Evolutionary conservation across 2,329 filamentous ascomycete genomes (phyloP).

Genomic region (Leptographium radiaticola): DNA sequence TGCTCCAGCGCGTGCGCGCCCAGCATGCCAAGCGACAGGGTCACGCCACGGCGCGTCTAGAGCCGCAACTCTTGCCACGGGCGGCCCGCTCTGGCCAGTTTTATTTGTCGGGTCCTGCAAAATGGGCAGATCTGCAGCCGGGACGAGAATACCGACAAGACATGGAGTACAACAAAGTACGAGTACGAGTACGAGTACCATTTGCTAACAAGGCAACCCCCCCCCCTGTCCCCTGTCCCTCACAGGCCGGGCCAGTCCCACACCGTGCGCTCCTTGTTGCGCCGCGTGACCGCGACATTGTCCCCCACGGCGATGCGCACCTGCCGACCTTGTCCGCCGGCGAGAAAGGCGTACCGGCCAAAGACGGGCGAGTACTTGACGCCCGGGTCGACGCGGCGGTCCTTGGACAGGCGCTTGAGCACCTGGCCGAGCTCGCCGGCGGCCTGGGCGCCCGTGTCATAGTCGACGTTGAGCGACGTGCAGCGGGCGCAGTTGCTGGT

Average conservation of each 20-base stretch:
- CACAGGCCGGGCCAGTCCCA: constrained; percentile 32
- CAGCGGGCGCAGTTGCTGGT: constrained; percentile 62
- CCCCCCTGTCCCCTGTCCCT: too few relatives aligned
- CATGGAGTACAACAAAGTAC: too few relatives aligned
- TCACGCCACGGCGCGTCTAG: too few relatives aligned
- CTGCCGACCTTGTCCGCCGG: constrained; percentile 10
- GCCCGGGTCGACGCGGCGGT: constrained; percentile 58
- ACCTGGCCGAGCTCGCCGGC: constrained; percentile 44
- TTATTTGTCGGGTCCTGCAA: too few relatives aligned
- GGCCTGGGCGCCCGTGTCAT: constrained; percentile 46
- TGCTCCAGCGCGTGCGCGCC: too few relatives aligned
- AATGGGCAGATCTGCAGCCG: too few relatives aligned
- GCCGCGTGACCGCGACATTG: constrained; percentile 36
- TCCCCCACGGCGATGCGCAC: constrained; percentile 40
- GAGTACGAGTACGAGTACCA: too few relatives aligned
- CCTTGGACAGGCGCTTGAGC: constrained; percentile 56
- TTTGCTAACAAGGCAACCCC: too few relatives aligned
- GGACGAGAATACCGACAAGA: too few relatives aligned
- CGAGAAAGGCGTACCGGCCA: constrained; percentile 57
- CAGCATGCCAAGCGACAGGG: too few relatives aligned
- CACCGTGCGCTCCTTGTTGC: constrained; percentile 36
- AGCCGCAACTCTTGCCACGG: too few relatives aligned
- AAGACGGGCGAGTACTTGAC: constrained; percentile 57
- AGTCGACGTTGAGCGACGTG: constrained; percentile 58
- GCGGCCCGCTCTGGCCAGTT: too few relatives aligned